Evolutionary conservation across 805 yeast genomes (phyloP).

Genomic region (Metschnikowia gelsemii): DNA sequence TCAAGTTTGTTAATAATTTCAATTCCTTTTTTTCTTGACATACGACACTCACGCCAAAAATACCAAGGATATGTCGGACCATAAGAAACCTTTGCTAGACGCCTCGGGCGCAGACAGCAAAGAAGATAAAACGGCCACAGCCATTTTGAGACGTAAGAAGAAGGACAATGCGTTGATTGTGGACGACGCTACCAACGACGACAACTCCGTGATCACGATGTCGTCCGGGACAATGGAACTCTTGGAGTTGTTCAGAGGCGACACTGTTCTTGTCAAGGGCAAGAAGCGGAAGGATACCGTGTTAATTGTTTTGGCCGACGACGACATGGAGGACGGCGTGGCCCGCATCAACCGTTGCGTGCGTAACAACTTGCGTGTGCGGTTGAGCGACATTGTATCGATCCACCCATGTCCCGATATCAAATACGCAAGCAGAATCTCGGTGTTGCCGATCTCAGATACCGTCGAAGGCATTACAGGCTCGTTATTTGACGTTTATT

Average conservation of each 20-base stretch:
- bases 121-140: constrained; percentile 86
- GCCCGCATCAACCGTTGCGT: constrained; percentile 94
- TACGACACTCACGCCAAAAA: not conserved
- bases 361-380: constrained; percentile 89
- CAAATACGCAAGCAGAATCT: constrained; percentile 92
- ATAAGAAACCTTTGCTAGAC: constrained; percentile 41
- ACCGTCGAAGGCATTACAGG: constrained; percentile 98
- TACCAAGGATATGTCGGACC: constrained; percentile 22
- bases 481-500: constrained; percentile 89
- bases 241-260: constrained; percentile 94
- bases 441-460: constrained; percentile 95
- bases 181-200: constrained; percentile 96
- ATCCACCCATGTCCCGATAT: constrained; percentile 97
- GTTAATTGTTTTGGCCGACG: constrained; percentile 91
- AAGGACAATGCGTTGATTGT: constrained; percentile 92
- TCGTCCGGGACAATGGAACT: constrained; percentile 93
- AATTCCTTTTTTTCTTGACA: too few species aligned
- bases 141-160: constrained; percentile 95
- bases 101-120: constrained; percentile 64
- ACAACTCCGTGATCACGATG: constrained; percentile 94
- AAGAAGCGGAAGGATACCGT: constrained; percentile 98
- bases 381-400: constrained; percentile 89
- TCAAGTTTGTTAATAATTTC: too few species aligned
- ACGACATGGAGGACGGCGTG: constrained; percentile 93
- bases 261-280: constrained; percentile 95